Evolutionary conservation across 129 eudicot genomes (phyloP), one percentile per base, ranked within the genome.

Genomic region (Heracleum sosnowskyi): DNA sequence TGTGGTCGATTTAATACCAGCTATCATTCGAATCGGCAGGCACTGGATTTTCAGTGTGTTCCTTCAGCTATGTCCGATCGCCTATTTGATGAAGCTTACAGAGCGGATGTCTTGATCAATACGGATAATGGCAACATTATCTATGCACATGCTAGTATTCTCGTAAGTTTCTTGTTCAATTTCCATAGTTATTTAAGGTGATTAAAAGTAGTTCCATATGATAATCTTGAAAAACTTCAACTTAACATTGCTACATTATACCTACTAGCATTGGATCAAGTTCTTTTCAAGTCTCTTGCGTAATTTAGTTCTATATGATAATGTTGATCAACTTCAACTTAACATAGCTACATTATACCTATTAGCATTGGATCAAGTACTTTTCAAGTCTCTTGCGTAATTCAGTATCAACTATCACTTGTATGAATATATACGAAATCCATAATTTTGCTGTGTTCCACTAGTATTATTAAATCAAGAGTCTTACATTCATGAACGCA

Each of bases 41-140:
- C 77, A 11, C 1, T 2, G 2, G 37, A 42, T 73, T 37, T 45
- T 17, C 10, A n/a, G 4, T 73, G 53, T 73, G 76, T 12, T n/a
- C 35, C 47, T 68, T 81, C 76, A 0, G 64, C 83, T 41, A 80
- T 77, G 20, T 63, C 79, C 16, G 84, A 95, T 53, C 83, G 89
- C 49, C 90, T 95, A 40, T 95, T 95, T 62, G 96, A 95, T 29
- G 91, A 90, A 79, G 97, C 84, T 85, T 95, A 95, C 69, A 78
- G 97, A 86, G 94, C 97, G 4, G 98, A 95, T 84, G 96, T 95
- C 75, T 82, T 83, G 74, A 82, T 95, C 77, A 76, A 68, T 41
- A 95, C 97, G 11, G 92, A 87, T 34, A 62, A 83, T 73, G 89
- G 85, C 10, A 89, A 82, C 74, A n/a, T 73, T 46, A 26, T 73